A percentile compares a stretch with the other conserved stretches of the same genome.
Evolutionary conservation across 495 filamentous ascomycete genomes (phyloP).

Genomic region (Hypoxylon fragiforme): DNA sequence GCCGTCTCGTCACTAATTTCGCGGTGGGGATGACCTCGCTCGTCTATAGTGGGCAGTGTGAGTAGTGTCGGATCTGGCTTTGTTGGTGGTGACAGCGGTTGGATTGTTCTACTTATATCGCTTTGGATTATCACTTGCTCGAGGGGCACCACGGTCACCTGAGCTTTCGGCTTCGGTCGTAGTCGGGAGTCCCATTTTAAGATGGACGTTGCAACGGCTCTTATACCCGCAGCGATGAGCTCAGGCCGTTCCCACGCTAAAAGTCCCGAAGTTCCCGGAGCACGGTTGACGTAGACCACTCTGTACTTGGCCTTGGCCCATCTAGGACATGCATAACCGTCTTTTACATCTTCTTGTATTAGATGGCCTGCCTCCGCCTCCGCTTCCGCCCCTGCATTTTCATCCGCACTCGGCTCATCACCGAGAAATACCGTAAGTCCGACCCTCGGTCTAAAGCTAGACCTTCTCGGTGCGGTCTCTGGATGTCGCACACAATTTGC

Average conservation of each 20-base stretch:
- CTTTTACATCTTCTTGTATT: constrained; percentile 12
- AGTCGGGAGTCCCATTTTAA: constrained; percentile 39
- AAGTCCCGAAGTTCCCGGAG: constrained; percentile 37
- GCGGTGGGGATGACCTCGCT: constrained; percentile 16
- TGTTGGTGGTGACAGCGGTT: constrained; percentile 22
- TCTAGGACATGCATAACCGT: constrained; percentile 46
- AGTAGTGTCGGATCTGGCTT: constrained; percentile 17
- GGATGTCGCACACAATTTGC: constrained; percentile 40
- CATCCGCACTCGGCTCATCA: constrained; percentile 17
- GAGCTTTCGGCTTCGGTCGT: constrained; percentile 4
- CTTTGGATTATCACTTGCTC: constrained; percentile 38
- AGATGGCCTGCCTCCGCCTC: constrained; percentile 2
- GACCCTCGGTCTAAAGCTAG: constrained; percentile 34
- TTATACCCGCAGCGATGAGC: constrained; percentile 43
- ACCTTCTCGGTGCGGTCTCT: constrained; percentile 27
- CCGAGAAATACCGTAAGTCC: constrained; percentile 52
- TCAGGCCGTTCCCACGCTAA: constrained; percentile 49
- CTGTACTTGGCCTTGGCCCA: constrained; percentile 49
- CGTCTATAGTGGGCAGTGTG: constrained; percentile 14
- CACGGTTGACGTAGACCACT: constrained; percentile 44
- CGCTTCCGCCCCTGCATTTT: constrained; percentile 1
- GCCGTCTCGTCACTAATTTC: constrained; percentile 32
- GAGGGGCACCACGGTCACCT: constrained; percentile 31
- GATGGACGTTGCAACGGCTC: constrained; percentile 43
- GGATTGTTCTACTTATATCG: constrained; percentile 26